These are phyloP conservation scores for Closterium sp. DNA, from an alignment of 139 green algal genomes.

Conservation along the genomic window DNA sequence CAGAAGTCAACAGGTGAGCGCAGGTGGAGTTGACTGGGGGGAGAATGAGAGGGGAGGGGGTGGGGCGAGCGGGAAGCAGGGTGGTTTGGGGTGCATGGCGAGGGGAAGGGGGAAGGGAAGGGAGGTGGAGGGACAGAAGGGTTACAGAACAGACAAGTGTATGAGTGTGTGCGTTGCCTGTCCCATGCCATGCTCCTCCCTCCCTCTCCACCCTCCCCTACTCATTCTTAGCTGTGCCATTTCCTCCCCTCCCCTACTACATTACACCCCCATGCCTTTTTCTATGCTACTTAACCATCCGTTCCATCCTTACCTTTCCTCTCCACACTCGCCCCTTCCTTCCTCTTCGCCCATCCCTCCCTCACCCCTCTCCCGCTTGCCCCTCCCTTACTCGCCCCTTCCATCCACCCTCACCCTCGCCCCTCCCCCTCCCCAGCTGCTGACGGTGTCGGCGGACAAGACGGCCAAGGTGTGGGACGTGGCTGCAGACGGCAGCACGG, in stretches of 20 bases:
- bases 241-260: background rate
- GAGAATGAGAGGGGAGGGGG: too few relatives aligned
- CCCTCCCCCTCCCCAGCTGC: conserved; percentile 26
- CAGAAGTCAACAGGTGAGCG: too few relatives aligned
- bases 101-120: background rate
- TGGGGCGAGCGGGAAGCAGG: too few relatives aligned
- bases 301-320: background rate
- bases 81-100: background rate
- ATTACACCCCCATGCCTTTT: background rate
- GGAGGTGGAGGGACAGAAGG: background rate
- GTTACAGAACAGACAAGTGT: background rate
- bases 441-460: conserved; percentile 58
- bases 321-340: background rate
- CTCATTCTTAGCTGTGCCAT: too few relatives aligned
- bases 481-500: conserved; percentile 12
- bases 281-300: background rate
- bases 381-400: background rate
- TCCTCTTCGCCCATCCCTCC: background rate
- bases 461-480: conserved; percentile 60
- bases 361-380: background rate
- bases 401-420: background rate
- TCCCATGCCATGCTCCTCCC: background rate
- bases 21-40: too few relatives aligned
- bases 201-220: background rate
- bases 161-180: background rate